Evolutionary conservation across 768 basidiomycete genomes (phyloP).

Genomic region (Chlorophyllum brunneum): DNA sequence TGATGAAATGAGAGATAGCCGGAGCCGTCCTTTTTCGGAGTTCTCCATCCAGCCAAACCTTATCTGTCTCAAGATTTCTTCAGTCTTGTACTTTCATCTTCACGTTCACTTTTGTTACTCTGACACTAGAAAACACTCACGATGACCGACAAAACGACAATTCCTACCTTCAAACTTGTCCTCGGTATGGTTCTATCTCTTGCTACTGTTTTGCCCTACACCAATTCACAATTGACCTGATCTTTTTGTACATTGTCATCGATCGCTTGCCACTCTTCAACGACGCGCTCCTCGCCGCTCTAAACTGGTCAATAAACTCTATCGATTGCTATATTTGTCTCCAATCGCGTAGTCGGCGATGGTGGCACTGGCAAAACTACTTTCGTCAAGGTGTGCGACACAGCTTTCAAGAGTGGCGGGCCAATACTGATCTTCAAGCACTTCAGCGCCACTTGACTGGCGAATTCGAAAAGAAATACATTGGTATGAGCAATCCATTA

Average conservation of each 20-base stretch:
- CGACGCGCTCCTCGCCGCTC: conserved; percentile 20
- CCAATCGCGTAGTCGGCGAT: conserved; percentile 68
- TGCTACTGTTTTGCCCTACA: conserved; percentile 12
- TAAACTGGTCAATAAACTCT: conserved; percentile 16
- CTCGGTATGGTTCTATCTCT: conserved; percentile 62
- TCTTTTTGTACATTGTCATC: conserved; percentile 29
- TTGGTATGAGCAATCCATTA: conserved; percentile 55
- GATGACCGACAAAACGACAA: conserved; percentile 39
- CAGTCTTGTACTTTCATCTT: conserved; percentile 30
- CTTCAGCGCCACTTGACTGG: conserved; percentile 93
- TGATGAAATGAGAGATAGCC: conserved; percentile 11
- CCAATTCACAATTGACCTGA: conserved; percentile 22
- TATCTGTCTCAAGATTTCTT: conserved; percentile 35
- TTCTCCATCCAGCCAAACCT: conserved; percentile 36
- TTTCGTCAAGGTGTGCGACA: conserved; percentile 82
- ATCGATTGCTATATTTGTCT: conserved; percentile 14
- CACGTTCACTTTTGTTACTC: conserved; percentile 22
- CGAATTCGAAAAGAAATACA: conserved; percentile 99
- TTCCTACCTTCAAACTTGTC: conserved; percentile 98
- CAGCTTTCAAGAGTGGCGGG: conserved; percentile 7
- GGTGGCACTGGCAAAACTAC: conserved; percentile 98
- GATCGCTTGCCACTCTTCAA: conserved; percentile 50
- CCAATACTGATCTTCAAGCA: conserved; percentile 38
- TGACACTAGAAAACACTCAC: conserved; percentile 13
- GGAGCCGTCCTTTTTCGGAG: conserved; percentile 29